Percentiles rank a stretch among this genome's conserved stretches.
Conservation (phyloP, 2,329 filamentous ascomycete species). For the Cadophora luteo-olivacea region DNA sequence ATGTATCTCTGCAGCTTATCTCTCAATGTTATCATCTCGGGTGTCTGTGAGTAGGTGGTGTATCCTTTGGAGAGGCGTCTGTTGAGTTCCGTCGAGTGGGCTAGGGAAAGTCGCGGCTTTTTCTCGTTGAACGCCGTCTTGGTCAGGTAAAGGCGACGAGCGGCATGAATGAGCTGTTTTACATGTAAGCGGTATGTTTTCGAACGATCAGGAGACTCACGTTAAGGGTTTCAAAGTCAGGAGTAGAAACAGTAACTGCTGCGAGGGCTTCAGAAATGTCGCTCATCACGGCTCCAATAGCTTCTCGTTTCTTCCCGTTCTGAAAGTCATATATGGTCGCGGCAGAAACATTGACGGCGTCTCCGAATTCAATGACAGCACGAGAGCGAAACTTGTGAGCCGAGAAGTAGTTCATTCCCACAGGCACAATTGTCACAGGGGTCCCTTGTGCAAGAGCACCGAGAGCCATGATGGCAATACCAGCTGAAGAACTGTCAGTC, state of each 20-base stretch:
- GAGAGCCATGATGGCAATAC: slow-evolving; percentile 55
- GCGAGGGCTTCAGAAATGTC: slow-evolving; percentile 84
- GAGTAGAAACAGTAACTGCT: slow-evolving; percentile 90
- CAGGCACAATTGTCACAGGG: slow-evolving; percentile 88
- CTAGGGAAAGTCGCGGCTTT: slow-evolving; percentile 75
- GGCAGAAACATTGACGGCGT: slow-evolving; percentile 80
- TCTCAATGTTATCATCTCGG: slow-evolving; percentile 76
- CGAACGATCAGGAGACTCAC: slow-evolving; percentile 51
- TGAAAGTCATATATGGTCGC: slow-evolving; percentile 87
- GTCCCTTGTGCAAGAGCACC: slow-evolving; percentile 85
- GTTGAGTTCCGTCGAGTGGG: slow-evolving; percentile 92
- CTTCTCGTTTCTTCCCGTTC: slow-evolving; percentile 79
- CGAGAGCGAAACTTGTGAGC: slow-evolving; percentile 96
- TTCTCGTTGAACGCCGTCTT: slow-evolving; percentile 67
- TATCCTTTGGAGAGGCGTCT: slow-evolving; percentile 87
- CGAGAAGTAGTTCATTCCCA: slow-evolving; percentile 99
- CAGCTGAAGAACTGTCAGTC: slow-evolving; percentile 17
- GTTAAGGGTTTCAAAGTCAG: slow-evolving; percentile 90
- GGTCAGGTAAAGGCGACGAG: slow-evolving; percentile 61
- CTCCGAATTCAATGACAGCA: slow-evolving; percentile 92
- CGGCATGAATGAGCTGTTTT: slow-evolving; percentile 75
- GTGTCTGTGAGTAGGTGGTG: slow-evolving; percentile 84
- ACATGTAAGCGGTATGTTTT: slow-evolving; percentile 37
- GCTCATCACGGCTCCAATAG: slow-evolving; percentile 82
- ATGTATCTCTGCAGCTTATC: slow-evolving; percentile 84